Conservation (phyloP, 306 rosid species). For the Castanea sativa region DNA sequence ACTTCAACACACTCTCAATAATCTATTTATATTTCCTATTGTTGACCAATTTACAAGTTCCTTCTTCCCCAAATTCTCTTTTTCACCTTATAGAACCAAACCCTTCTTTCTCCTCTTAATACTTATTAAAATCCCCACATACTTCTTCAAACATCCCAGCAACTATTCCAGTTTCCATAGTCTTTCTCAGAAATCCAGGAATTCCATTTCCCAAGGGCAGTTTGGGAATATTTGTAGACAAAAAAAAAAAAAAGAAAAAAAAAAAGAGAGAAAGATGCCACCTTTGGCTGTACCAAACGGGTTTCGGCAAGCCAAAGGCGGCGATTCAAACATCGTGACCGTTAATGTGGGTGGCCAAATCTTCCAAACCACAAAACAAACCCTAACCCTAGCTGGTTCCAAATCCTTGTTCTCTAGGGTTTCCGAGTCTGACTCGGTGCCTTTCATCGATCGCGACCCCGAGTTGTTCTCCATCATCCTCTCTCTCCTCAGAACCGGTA, state of each 20-base stretch:
- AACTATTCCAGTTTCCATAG: too few species aligned
- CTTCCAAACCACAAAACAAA: constrained; percentile 88
- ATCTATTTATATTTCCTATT: too few species aligned
- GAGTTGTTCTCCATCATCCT: constrained; percentile 76
- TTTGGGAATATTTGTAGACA: background rate
- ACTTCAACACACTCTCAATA: background rate
- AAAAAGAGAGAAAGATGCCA: constrained; percentile 27
- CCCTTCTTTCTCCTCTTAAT: too few species aligned
- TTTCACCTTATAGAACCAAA: too few species aligned
- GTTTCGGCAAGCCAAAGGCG: constrained; percentile 10
- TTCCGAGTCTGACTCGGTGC: constrained; percentile 27
- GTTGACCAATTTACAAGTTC: too few species aligned
- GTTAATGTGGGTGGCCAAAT: constrained; percentile 79
- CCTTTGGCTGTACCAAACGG: constrained; percentile 35
- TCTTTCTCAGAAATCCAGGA: background rate
- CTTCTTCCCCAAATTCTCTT: too few species aligned
- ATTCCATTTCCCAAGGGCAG: background rate
- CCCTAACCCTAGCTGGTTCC: constrained; percentile 62
- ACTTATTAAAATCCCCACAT: too few species aligned
- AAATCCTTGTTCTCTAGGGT: constrained; percentile 54
- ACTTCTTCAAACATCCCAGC: too few species aligned
- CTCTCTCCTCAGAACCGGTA: constrained; percentile 88
- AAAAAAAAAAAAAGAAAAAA: too few species aligned
- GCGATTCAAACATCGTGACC: constrained; percentile 60
- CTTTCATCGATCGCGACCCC: constrained; percentile 87